Base-by-base conservation (phyloP, 495 filamentous ascomycete species). In the Sabuloglossum arenarium region DNA sequence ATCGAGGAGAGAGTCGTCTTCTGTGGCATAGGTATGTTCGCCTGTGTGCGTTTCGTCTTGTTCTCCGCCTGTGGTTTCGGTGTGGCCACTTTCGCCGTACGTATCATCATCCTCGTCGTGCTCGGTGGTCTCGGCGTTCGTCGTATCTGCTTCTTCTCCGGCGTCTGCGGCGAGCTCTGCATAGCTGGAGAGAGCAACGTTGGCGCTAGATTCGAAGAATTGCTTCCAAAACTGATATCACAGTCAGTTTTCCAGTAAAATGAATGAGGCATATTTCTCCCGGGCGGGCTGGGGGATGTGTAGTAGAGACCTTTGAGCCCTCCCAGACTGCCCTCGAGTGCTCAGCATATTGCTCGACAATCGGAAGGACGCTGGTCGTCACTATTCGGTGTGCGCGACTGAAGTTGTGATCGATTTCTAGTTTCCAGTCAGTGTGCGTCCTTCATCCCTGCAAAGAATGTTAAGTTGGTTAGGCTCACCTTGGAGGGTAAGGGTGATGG, bases 381-480 rank as follows among this genome's bases (percentile, higher is more conserved):
- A 98, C 89, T 56, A 97, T 96, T 53, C 89, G 84, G 67, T 98
- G 91, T 23, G 91, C 89, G 63, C 86, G 86, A 69, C 85, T 94
- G 69, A 98, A 98, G 63, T 98, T 98, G 68, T 87, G 83, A 67
- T 98, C 91, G 70, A 98, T 98, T 70, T 98, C 91, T 94, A 58
- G 11, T n/a, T n/a, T n/a, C n/a, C n/a, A n/a, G n/a, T n/a, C n/a
- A n/a, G n/a, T n/a, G n/a, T n/a, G n/a, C n/a, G n/a, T n/a, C n/a
- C n/a, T n/a, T n/a, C 28, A 14, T 27, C 24, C 2, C 8, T 25
- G 45, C 6, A 37, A 37, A 27, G 30, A 37, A 28, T 6, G n/a
- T 3, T 14, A 28, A 23, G 28, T 21, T 21, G 10, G 10, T 34
- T 29, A 14, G 50, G 54, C 69, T 60, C 66, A 85, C 88, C 88